Evolutionary conservation across 352 stramenopile genomes (phyloP).

Genomic region (Saprolegnia diclina): DNA sequence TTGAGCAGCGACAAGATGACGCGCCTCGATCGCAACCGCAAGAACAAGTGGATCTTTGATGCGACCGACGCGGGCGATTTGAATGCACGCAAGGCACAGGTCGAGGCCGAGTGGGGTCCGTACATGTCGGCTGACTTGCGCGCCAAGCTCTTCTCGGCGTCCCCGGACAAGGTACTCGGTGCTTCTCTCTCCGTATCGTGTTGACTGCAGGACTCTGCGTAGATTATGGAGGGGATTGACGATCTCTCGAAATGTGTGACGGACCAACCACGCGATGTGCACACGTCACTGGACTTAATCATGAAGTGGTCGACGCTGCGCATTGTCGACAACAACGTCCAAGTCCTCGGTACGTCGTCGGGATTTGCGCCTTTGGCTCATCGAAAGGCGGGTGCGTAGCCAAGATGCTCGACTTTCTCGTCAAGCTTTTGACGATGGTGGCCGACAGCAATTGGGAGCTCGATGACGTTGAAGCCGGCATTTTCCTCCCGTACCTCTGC

Average conservation of each 20-base stretch:
- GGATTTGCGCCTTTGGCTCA: neutral
- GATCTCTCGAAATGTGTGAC: conserved; percentile 64
- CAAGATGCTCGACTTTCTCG: conserved; percentile 73
- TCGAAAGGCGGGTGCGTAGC: conserved; percentile 25
- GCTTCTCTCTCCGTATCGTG: neutral
- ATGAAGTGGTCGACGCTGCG: conserved; percentile 83
- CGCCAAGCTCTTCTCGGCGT: conserved; percentile 69
- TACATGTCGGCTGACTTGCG: conserved; percentile 64
- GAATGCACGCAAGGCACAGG: conserved; percentile 55
- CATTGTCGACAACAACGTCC: conserved; percentile 85
- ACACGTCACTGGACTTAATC: conserved; percentile 63
- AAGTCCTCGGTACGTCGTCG: conserved; percentile 42
- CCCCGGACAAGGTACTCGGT: conserved; percentile 49
- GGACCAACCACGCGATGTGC: conserved; percentile 57
- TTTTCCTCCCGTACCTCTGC: conserved; percentile 74
- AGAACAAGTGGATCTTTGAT: conserved; percentile 84
- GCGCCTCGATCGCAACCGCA: conserved; percentile 18
- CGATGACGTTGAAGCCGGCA: conserved; percentile 76
- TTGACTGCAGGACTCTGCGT: conserved; percentile 18
- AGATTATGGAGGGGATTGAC: conserved; percentile 73
- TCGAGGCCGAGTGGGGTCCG: conserved; percentile 71
- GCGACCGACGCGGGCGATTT: conserved; percentile 61
- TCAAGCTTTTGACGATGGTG: conserved; percentile 79
- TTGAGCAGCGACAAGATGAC: conserved; percentile 19
- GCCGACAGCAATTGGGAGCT: conserved; percentile 55